Conservation (phyloP, 495 filamentous ascomycete genomes). For the Parathielavia hyrcaniae region DNA sequence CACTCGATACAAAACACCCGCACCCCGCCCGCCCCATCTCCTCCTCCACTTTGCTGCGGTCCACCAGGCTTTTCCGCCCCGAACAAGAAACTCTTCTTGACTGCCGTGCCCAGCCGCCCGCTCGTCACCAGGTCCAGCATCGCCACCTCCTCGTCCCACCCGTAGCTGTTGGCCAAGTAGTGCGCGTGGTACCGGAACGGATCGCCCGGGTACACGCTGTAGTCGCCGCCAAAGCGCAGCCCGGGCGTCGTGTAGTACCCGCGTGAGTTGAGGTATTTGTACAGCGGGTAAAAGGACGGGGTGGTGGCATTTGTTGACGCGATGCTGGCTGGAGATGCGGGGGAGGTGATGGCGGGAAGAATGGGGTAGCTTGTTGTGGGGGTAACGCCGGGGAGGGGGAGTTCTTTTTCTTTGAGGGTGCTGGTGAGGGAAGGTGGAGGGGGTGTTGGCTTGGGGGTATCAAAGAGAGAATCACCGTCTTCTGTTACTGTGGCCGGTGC, state of each 20-base stretch:
- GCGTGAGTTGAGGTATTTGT: conserved; percentile 65
- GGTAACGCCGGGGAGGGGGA: conserved; percentile 23
- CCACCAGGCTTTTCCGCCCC: conserved; percentile 48
- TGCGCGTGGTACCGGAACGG: conserved; percentile 91
- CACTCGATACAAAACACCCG: conserved; percentile 35
- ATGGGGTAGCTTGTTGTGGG: conserved; percentile 24
- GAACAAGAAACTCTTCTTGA: conserved; percentile 91
- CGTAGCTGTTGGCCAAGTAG: conserved; percentile 69
- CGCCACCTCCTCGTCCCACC: conserved; percentile 80
- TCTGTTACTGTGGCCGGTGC: conserved; percentile 14
- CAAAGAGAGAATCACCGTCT: conserved; percentile 44
- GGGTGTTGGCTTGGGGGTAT: conserved; percentile 16
- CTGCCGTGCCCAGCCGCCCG: conserved; percentile 81
- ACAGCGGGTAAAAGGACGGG: conserved; percentile 55
- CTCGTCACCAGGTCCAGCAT: conserved; percentile 78
- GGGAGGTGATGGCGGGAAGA: conserved; percentile 29
- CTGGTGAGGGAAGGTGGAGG: neutral
- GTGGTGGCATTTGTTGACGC: conserved; percentile 36
- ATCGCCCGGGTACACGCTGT: conserved; percentile 91
- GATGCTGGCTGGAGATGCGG: neutral
- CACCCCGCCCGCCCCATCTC: conserved; percentile 16
- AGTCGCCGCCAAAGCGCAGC: conserved; percentile 89
- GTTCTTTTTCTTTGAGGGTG: conserved; percentile 3
- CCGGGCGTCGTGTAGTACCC: conserved; percentile 88
- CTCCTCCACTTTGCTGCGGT: neutral